Evolutionary conservation across 2,329 filamentous ascomycete species (phyloP).

Genomic region (Aurifilum marmelostoma): DNA sequence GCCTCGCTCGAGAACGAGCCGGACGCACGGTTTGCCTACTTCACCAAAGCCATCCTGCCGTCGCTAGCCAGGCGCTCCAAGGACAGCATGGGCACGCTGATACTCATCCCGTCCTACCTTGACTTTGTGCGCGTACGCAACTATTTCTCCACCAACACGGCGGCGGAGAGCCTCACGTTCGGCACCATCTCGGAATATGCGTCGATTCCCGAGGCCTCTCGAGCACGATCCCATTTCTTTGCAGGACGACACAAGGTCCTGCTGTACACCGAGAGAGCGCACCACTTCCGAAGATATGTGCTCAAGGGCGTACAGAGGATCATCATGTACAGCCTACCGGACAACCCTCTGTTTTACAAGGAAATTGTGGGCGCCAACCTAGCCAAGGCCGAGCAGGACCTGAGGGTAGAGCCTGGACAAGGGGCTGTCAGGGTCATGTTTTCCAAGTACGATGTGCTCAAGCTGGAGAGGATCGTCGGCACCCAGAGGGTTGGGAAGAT

Average conservation of each 20-base stretch:
- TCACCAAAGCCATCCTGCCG: slow-evolving; percentile 80
- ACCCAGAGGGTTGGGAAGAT: slow-evolving; percentile 80
- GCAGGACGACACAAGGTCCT: slow-evolving; percentile 80
- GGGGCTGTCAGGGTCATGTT: slow-evolving; percentile 70
- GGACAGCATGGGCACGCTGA: slow-evolving; percentile 69
- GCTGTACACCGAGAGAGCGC: slow-evolving; percentile 92
- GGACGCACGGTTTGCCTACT: slow-evolving; percentile 88
- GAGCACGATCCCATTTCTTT: slow-evolving; percentile 85
- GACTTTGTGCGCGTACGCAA: slow-evolving; percentile 95
- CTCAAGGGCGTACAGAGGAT: slow-evolving; percentile 80
- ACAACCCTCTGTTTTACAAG: slow-evolving; percentile 81
- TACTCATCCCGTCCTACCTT: slow-evolving; percentile 92
- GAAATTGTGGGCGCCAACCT: slow-evolving; percentile 75
- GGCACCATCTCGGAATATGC: slow-evolving; percentile 90
- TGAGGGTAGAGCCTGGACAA: slow-evolving; percentile 58
- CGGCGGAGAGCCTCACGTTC: slow-evolving; percentile 64
- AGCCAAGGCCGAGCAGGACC: slow-evolving; percentile 59
- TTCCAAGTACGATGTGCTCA: slow-evolving; percentile 86
- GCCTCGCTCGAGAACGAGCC: slow-evolving; percentile 74
- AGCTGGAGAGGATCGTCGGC: slow-evolving; percentile 86
- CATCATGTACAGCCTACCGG: slow-evolving; percentile 88
- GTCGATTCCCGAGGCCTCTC: slow-evolving; percentile 74
- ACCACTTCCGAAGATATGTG: slow-evolving; percentile 90
- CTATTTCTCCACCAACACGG: slow-evolving; percentile 75
- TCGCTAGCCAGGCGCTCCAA: slow-evolving; percentile 70